Conservation (phyloP, 2,329 filamentous ascomycete genomes). For the Tolypocladium tropicale region DNA sequence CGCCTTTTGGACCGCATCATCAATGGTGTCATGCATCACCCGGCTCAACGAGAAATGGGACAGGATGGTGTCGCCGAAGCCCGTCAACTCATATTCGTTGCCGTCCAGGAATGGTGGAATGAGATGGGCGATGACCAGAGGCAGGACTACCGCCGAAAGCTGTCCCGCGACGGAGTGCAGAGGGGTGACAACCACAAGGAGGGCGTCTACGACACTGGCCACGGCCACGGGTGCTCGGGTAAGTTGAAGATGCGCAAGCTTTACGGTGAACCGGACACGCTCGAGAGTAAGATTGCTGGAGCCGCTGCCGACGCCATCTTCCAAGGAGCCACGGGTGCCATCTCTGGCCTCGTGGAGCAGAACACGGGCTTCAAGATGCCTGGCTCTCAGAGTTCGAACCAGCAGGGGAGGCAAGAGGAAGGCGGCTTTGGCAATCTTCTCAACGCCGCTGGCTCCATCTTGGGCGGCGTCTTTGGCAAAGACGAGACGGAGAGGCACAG, state of each 20-base stretch:
- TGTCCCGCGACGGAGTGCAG: constrained; percentile 69
- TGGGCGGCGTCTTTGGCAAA: constrained; percentile 50
- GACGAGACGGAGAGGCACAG: constrained; percentile 44
- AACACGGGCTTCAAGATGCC: constrained; percentile 34
- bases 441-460: constrained; percentile 55
- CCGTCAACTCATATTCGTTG: constrained; percentile 66
- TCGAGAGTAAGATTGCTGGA: constrained; percentile 46
- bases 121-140: constrained; percentile 51
- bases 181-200: constrained; percentile 78
- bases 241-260: constrained; percentile 71
- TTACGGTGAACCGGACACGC: constrained; percentile 36
- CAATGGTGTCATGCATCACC: constrained; percentile 77
- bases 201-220: constrained; percentile 72
- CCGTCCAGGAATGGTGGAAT: constrained; percentile 76
- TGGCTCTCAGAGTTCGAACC: constrained; percentile 13
- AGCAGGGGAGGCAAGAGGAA: constrained; percentile 41
- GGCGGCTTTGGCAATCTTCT: constrained; percentile 61
- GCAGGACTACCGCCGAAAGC: constrained; percentile 59
- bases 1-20: constrained; percentile 68
- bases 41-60: constrained; percentile 62
- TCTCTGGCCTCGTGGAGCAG: constrained; percentile 35
- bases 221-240: constrained; percentile 71
- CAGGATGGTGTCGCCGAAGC: constrained; percentile 63
- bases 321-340: constrained; percentile 43
- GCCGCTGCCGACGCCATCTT: constrained; percentile 47